Percentiles rank a stretch among this genome's conserved stretches.
Evolutionary conservation across 2,329 filamentous ascomycete species (phyloP).

Genomic region (Claviceps monticola): DNA sequence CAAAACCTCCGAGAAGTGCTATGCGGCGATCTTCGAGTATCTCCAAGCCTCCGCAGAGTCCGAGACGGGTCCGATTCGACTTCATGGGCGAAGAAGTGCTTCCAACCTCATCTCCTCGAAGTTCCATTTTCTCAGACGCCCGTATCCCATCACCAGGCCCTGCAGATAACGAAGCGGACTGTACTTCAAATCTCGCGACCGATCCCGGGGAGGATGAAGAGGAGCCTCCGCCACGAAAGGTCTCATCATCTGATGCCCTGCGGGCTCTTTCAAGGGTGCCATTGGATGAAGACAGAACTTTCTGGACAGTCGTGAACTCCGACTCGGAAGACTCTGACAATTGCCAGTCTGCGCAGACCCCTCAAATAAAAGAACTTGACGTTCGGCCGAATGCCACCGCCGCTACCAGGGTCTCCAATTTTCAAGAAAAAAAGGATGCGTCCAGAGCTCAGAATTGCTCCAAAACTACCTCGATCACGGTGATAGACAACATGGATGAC

Average conservation of each 20-base stretch:
- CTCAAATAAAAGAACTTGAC: neutral
- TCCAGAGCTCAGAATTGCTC: neutral
- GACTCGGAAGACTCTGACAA: slow-evolving; percentile 14
- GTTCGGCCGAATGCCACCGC: neutral
- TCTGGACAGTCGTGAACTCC: slow-evolving; percentile 36
- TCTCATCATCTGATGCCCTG: slow-evolving; percentile 41
- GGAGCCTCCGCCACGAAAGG: slow-evolving; percentile 33
- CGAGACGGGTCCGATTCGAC: slow-evolving; percentile 49
- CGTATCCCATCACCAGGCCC: slow-evolving; percentile 13
- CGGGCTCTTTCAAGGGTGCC: slow-evolving; percentile 37
- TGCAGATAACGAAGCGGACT: slow-evolving; percentile 14
- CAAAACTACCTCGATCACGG: too few relatives aligned
- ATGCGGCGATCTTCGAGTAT: slow-evolving; percentile 41
- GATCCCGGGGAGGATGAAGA: slow-evolving; percentile 27
- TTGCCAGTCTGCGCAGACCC: neutral
- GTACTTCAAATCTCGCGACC: slow-evolving; percentile 20
- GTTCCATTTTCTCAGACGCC: slow-evolving; percentile 18
- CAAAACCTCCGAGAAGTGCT: slow-evolving; percentile 38
- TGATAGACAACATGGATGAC: neutral
- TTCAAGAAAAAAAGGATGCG: neutral
- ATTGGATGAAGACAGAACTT: slow-evolving; percentile 30
- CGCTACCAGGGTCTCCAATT: neutral
- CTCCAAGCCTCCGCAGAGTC: slow-evolving; percentile 35
- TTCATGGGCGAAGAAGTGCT: slow-evolving; percentile 46
- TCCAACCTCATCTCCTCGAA: slow-evolving; percentile 41